Percentiles rank a stretch among this genome's conserved stretches.
phyloP scores from a whole-genome alignment of 805 yeast genomes.

The Pichia occidentalis region DNA sequence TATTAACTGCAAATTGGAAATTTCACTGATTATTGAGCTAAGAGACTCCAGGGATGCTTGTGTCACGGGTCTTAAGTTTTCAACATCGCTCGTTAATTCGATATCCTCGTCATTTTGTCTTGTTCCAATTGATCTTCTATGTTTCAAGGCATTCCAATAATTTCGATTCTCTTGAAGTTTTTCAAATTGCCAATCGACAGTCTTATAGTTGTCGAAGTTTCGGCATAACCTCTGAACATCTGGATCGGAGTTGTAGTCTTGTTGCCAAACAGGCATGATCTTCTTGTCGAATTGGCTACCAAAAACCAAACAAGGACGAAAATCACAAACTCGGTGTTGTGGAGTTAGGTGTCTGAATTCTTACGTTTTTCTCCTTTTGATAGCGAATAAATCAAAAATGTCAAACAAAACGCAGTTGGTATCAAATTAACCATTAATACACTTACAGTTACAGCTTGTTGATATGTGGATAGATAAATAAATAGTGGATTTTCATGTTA shows the following conservation, averaged over 20 bases:
- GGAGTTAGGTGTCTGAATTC: no score
- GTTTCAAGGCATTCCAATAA: conserved; percentile 21
- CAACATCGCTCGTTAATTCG: background rate
- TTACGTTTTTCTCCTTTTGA: no score
- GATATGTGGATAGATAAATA: no score
- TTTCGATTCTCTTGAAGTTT: conserved; percentile 41
- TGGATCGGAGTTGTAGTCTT: conserved; percentile 8
- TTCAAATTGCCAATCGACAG: conserved; percentile 69
- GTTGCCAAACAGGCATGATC: conserved; percentile 12
- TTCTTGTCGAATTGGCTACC: no score
- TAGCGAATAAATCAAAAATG: no score
- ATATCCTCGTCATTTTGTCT: conserved; percentile 7
- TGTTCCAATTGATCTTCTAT: conserved; percentile 5
- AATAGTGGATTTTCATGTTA: no score
- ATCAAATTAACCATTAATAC: no score
- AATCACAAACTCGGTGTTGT: no score
- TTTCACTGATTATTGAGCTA: conserved; percentile 11
- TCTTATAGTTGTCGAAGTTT: conserved; percentile 53
- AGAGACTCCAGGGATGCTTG: conserved; percentile 14
- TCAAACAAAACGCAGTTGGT: no score
- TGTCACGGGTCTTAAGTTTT: conserved; percentile 12
- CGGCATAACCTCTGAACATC: conserved; percentile 26
- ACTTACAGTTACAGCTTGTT: no score
- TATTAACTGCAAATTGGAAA: conserved; percentile 10
- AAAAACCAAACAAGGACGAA: background rate